Evolutionary conservation across 331 rosid species (phyloP).

Genomic region (Cydonia oblonga): DNA sequence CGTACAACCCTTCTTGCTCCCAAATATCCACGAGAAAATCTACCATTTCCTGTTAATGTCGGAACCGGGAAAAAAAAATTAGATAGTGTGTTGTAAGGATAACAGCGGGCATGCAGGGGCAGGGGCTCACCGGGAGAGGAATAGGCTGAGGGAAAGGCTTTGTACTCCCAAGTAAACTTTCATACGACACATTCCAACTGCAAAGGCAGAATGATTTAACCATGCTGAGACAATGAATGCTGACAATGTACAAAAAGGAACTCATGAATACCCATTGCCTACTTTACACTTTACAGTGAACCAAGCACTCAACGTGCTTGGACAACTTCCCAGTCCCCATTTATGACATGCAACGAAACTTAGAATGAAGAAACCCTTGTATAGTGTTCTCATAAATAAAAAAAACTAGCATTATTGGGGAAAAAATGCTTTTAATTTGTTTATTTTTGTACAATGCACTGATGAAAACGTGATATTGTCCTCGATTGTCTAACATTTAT

Average conservation of each 20-base stretch:
- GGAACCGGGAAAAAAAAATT: constrained; percentile 3
- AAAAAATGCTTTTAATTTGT: too few relatives aligned
- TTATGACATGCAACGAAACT: neutral
- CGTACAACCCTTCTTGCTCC: constrained; percentile 92
- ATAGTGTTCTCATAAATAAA: neutral
- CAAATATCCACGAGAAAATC: constrained; percentile 95
- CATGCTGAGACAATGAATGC: constrained; percentile 58
- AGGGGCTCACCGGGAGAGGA: constrained; percentile 61
- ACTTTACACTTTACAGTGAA: constrained; percentile 11
- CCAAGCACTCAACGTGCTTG: neutral
- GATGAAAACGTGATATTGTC: neutral
- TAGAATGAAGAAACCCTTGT: neutral
- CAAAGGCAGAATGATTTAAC: constrained; percentile 51
- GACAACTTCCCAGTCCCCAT: neutral
- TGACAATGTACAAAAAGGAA: constrained; percentile 28
- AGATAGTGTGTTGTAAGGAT: neutral
- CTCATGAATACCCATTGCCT: constrained; percentile 27
- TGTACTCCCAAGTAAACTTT: constrained; percentile 70
- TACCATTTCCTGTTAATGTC: constrained; percentile 71
- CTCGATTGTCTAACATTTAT: neutral
- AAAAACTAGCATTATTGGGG: too few relatives aligned
- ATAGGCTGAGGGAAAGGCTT: constrained; percentile 77
- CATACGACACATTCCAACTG: constrained; percentile 88
- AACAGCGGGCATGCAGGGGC: neutral
- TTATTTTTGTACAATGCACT: neutral